Evolutionary conservation across 805 yeast species (phyloP).

Genomic region (Candida ascalaphidarum): DNA sequence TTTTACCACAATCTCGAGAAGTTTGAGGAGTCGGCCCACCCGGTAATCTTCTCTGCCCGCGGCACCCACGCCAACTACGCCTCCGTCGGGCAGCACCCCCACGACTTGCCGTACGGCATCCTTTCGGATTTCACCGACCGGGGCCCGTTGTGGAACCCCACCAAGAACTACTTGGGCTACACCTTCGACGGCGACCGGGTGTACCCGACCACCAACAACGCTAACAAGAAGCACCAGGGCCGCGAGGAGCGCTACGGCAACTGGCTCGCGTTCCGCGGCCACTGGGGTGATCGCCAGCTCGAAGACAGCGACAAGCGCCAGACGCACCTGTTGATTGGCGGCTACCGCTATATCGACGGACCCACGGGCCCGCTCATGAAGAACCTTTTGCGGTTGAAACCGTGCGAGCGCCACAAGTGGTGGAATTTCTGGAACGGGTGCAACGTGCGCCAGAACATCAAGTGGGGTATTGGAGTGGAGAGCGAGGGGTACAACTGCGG

Average conservation of each 20-base stretch:
- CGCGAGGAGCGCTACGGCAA: constrained; percentile 49
- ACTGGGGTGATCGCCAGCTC: constrained; percentile 85
- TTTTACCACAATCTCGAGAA: constrained; percentile 69
- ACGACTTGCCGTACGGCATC: constrained; percentile 88
- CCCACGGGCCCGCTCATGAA: constrained; percentile 86
- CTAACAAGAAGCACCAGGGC: constrained; percentile 38
- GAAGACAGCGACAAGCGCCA: constrained; percentile 69
- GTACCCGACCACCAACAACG: constrained; percentile 30
- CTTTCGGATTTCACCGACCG: constrained; percentile 89
- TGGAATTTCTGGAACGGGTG: constrained; percentile 87
- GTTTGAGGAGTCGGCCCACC: constrained; percentile 40
- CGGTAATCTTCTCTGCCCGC: constrained; percentile 81
- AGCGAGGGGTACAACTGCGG: constrained; percentile 84
- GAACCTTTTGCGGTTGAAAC: constrained; percentile 56
- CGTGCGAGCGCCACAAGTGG: constrained; percentile 87
- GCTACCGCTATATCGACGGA: constrained; percentile 86
- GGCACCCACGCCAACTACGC: constrained; percentile 98
- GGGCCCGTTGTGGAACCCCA: constrained; percentile 94
- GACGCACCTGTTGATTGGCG: constrained; percentile 72
- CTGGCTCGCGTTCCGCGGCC: constrained; percentile 78
- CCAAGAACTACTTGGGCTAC: constrained; percentile 73
- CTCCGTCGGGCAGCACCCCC: constrained; percentile 92
- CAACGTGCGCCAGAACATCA: constrained; percentile 62
- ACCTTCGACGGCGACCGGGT: constrained; percentile 57
- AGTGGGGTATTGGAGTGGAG: constrained; percentile 84